Evolutionary conservation across 768 basidiomycete species (phyloP), one percentile per base, ranked within the genome.

Genomic region (Vararia minispora): DNA sequence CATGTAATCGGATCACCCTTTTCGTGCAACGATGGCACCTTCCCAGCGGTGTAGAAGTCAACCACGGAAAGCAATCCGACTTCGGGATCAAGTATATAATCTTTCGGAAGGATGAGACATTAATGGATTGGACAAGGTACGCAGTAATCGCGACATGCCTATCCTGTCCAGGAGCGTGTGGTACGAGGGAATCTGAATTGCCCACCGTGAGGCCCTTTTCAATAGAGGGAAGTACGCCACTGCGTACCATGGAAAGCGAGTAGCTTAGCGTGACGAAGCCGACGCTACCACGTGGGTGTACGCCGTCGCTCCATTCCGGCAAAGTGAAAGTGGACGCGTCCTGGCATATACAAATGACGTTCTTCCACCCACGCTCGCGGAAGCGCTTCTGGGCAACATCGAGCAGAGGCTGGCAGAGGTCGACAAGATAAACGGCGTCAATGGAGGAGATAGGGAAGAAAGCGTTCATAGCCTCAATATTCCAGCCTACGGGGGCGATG

Each of bases 401-500:
- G 17, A 85, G 65, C 2, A 87, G 63, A 0, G 81, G 72, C 41
- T 76, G 76, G 52, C 79, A 87, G 17, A 84, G 66, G 46, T 85
- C 82, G 51, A 85, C 63, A 21, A 85, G 60, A 55, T 84, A 84
- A 41, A 84, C 61, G 10, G 72, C 70, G 43, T 81, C 78, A 45
- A 84, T 83, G 2, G 65, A 63, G 2, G 63, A 54, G 35, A 84
- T 61, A 8, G 74, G 66, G 33, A 74, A 61, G 50, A 67, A 68
- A 46, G 66, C 69, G 55, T 78, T 65, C 81, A 83, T 83, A 41
- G 72, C 61, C 55, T 84, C 80, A 48, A 84, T 72, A 52, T 82
- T 84, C 61, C 74, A 74, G 5, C 76, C 74, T 61, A 28, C 4
- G 38, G 24, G 22, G 25, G 7, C 17, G 13, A 27, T 24, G 3